Evolutionary conservation across 176 grass and related monocot genomes (phyloP), one percentile per base, ranked within the genome.

Genomic region (Puccinellia tenuiflora): DNA sequence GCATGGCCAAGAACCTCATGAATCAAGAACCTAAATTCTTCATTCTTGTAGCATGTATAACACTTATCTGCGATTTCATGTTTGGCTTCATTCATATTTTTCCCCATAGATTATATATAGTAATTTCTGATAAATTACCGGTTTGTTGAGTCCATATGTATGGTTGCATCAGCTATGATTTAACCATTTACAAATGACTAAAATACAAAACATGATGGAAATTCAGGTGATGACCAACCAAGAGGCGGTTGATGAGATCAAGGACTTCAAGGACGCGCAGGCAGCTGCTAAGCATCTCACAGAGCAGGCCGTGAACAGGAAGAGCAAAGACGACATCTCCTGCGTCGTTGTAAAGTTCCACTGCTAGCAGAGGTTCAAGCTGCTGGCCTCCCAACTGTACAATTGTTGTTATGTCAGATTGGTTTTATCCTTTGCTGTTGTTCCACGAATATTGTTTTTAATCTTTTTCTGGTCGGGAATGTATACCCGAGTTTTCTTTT

Each of bases 251-350:
- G 83, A 96, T 33, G 85, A 69, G 40, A 94, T 99, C 80, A 96
- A 92, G 74, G 93, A 96, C 66, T 83, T 85, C 24, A 99, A 90
- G 87, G 97, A 99, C 61, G 68, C 91, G 0, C 91, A 85, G 85
- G 37, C 85, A 83, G 93, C 96, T 70, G 97, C 91, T 2, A 94
- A 93, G 88, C 85, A 81, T 87, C 86, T 96, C 35, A 88, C 91
- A 2, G 93, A 96, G 29, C 85, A 88, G 75, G 93, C 96, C 3
- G 53, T 99, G 67, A 65, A 28, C 50, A 87, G 86, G 75, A 96
- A 84, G 83, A 99, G 97, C 89, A 94, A 96, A 72, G 97, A 99
- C 55, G 97, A 99, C 71, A 99, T 99, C 61, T 99, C 97, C 39
- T 90, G 89, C 59, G 88, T 96, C 6, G 91, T 99, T 5, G 91